These are phyloP conservation scores for Claviceps maximensis DNA, from an alignment of 2,329 filamentous ascomycete genomes.

Conservation along the genomic window DNA sequence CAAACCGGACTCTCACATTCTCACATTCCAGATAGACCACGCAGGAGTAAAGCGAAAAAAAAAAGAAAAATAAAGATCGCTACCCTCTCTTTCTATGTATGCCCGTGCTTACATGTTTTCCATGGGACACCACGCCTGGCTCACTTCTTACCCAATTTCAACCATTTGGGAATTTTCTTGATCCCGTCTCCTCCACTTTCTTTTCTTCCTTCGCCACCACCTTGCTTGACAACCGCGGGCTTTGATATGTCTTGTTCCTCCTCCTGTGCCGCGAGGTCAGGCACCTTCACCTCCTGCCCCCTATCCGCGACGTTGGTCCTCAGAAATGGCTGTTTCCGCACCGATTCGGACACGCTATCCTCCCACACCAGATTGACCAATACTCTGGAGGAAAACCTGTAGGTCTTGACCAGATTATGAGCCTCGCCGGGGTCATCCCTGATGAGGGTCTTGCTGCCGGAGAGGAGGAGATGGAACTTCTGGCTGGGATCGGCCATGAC, in stretches of 20 bases:
- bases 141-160: conserved; percentile 62
- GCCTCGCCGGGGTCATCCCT: conserved; percentile 31
- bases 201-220: conserved; percentile 20
- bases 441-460: conserved; percentile 38
- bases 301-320: conserved; percentile 42
- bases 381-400: conserved; percentile 58
- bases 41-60: neutral
- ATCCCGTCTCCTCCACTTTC: conserved; percentile 25
- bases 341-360: conserved; percentile 42
- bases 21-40: no score
- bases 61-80: neutral
- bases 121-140: no score
- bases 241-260: conserved; percentile 20
- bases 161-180: conserved; percentile 53
- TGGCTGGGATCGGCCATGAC: conserved; percentile 54
- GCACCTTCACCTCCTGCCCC: conserved; percentile 55
- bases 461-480: conserved; percentile 59
- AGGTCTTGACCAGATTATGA: conserved; percentile 54
- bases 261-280: conserved; percentile 35
- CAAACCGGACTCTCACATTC: no score
- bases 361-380: conserved; percentile 69
- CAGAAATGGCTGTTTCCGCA: conserved; percentile 44
- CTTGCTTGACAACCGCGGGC: conserved; percentile 7
- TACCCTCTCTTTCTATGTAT: no score
- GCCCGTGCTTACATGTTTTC: no score